Conservation (phyloP, 352 stramenopile species). For the Pythium aphanidermatum region DNA sequence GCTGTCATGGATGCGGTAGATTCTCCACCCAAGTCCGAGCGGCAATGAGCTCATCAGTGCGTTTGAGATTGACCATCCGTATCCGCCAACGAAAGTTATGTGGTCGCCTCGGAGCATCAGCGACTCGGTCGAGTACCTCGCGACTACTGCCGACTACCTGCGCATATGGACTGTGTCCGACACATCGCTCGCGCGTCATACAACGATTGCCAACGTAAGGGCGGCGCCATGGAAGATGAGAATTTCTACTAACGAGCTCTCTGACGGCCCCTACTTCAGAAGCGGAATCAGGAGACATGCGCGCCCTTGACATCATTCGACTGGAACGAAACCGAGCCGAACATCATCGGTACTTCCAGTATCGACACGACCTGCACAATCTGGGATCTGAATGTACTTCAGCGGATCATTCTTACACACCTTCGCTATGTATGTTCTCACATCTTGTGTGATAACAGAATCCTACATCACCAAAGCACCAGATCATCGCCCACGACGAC, state of each 20-base stretch:
- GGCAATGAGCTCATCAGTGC: constrained; percentile 51
- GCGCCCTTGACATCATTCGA: constrained; percentile 97
- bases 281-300: constrained; percentile 90
- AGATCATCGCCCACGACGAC: constrained; percentile 98
- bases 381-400: constrained; percentile 94
- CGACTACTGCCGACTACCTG: constrained; percentile 81
- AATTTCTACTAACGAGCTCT: too few species aligned
- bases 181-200: constrained; percentile 66
- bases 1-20: constrained; percentile 24
- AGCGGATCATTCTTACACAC: not conserved
- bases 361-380: constrained; percentile 99
- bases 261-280: too few species aligned
- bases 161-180: constrained; percentile 73
- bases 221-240: not conserved
- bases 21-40: constrained; percentile 50
- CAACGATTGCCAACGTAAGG: constrained; percentile 73
- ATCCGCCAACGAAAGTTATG: constrained; percentile 85
- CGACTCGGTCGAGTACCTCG: constrained; percentile 58
- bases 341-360: constrained; percentile 93
- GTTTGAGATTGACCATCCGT: constrained; percentile 78
- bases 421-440: not conserved
- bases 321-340: constrained; percentile 96
- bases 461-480: constrained; percentile 68
- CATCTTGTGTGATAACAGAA: constrained; percentile 35
- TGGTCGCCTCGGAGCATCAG: constrained; percentile 61